These are phyloP conservation scores for Penicillium bovifimosum DNA, from an alignment of 495 filamentous ascomycete genomes.

Conservation along the genomic window DNA sequence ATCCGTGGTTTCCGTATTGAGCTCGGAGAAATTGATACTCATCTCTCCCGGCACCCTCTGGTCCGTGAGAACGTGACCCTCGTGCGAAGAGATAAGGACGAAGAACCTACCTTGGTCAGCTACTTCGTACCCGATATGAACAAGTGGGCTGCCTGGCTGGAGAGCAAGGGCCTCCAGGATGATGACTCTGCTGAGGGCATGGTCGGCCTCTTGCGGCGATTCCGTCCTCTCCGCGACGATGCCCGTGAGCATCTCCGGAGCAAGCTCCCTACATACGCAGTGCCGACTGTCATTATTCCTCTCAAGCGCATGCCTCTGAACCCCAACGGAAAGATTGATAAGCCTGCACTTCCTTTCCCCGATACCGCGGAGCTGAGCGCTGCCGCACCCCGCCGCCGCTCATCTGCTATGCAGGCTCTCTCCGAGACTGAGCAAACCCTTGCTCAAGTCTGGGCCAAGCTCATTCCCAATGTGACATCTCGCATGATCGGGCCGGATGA, in stretches of 20 bases:
- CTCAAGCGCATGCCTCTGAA: conserved; percentile 80
- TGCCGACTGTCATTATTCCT: conserved; percentile 75
- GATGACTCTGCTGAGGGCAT: conserved; percentile 45
- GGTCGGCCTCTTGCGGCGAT: conserved; percentile 57
- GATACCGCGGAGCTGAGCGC: conserved; percentile 57
- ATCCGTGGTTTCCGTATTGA: conserved; percentile 95
- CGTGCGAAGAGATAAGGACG: conserved; percentile 79
- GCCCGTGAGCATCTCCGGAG: conserved; percentile 68
- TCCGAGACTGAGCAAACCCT: conserved; percentile 62
- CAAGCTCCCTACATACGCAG: conserved; percentile 74
- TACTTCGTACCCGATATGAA: conserved; percentile 82
- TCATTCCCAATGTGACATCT: conserved; percentile 47
- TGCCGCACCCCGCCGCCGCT: conserved; percentile 33
- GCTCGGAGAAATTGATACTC: conserved; percentile 87
- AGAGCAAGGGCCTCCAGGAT: conserved; percentile 48
- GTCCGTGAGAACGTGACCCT: conserved; percentile 86
- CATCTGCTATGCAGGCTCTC: conserved; percentile 36
- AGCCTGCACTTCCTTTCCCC: conserved; percentile 85
- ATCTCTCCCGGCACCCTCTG: conserved; percentile 70
- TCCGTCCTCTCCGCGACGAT: conserved; percentile 64
- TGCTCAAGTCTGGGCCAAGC: conserved; percentile 59
- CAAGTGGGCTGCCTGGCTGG: conserved; percentile 65
- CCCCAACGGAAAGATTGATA: conserved; percentile 93
- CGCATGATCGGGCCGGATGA: conserved; percentile 60
- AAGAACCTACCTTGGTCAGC: conserved; percentile 83